These are phyloP conservation scores for Metarhizium anisopliae DNA, from an alignment of 2,329 filamentous ascomycete genomes.

Conservation along the genomic window DNA sequence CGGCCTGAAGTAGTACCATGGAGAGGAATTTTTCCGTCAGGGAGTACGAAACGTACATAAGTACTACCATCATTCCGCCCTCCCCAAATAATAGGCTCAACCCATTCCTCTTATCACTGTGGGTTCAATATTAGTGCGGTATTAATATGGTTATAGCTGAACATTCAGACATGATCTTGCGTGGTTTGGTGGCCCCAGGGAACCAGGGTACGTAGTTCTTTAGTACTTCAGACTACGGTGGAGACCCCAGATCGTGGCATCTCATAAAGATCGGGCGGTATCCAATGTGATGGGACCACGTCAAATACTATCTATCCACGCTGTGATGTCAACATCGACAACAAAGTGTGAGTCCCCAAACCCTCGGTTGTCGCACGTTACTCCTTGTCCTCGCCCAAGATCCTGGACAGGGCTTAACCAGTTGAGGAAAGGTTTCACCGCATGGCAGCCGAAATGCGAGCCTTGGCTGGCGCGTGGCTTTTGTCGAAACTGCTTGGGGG, in stretches of 20 bases:
- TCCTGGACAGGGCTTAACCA: not conserved
- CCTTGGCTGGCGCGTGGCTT: not conserved
- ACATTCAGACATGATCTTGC: no score
- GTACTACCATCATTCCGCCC: no score
- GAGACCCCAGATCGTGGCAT: not conserved
- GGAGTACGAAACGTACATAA: no score
- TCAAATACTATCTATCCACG: not conserved
- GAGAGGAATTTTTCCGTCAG: no score
- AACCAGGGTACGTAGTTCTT: not conserved
- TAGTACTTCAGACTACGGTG: not conserved
- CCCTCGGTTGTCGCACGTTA: not conserved
- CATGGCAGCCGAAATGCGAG: not conserved
- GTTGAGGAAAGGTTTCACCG: not conserved
- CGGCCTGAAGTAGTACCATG: no score
- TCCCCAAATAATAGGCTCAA: no score
- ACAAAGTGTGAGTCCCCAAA: not conserved
- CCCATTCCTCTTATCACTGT: no score
- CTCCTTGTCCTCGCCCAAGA: not conserved
- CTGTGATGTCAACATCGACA: not conserved
- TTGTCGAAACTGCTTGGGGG: not conserved
- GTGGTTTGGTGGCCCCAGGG: no score
- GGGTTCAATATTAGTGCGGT: no score
- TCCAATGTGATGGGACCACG: not conserved
- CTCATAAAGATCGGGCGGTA: not conserved
- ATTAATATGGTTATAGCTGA: no score